phyloP scores from a whole-genome alignment of 2,329 filamentous ascomycete species.

The Cyphellophora europaea region DNA sequence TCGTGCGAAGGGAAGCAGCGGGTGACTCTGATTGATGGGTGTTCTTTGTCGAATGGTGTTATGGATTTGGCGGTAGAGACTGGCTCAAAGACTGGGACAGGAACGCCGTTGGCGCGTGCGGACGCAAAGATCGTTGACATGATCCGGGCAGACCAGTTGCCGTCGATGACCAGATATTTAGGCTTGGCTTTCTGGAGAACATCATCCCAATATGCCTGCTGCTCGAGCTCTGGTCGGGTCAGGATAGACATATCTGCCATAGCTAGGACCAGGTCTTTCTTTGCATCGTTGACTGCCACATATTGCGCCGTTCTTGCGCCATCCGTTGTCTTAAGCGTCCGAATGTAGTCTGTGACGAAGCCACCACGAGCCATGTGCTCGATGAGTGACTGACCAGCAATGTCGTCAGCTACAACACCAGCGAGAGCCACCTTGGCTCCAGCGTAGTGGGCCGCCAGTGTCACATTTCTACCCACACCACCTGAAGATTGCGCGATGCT shows the following conservation, averaged over 20 bases:
- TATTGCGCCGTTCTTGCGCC: slow-evolving; percentile 76
- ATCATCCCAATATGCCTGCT: slow-evolving; percentile 51
- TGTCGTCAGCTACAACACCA: slow-evolving; percentile 72
- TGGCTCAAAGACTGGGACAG: slow-evolving; percentile 76
- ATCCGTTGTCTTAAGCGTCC: slow-evolving; percentile 40
- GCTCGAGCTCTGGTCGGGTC: slow-evolving; percentile 36
- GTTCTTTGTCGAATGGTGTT: slow-evolving; percentile 47
- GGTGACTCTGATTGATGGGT: slow-evolving; percentile 23
- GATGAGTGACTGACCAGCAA: slow-evolving; percentile 65
- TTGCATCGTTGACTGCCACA: slow-evolving; percentile 74
- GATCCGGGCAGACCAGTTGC: slow-evolving; percentile 65
- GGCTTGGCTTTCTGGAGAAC: slow-evolving; percentile 49
- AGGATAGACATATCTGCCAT: slow-evolving; percentile 96
- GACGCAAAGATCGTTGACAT: slow-evolving; percentile 60
- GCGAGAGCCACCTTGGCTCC: slow-evolving; percentile 61
- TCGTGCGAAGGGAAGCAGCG: slow-evolving; percentile 50
- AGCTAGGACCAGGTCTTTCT: slow-evolving; percentile 77
- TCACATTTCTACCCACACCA: slow-evolving; percentile 87
- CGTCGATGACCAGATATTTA: slow-evolving; percentile 77
- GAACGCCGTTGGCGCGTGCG: slow-evolving; percentile 46
- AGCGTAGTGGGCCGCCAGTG: slow-evolving; percentile 67
- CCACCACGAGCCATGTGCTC: slow-evolving; percentile 54
- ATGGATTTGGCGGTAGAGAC: slow-evolving; percentile 74
- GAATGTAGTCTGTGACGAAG: slow-evolving; percentile 56
- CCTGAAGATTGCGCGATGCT: slow-evolving; percentile 74